These are phyloP conservation scores for peach (Prunus persica) DNA, from an alignment of 306 rosid genomes.

Conservation along the genomic window Prunus_persica_NCBIv2 NC_034012.1:3434501-3435000, in stretches of 20 bases:
- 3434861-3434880: slow-evolving; percentile 70
- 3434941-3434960: slow-evolving; percentile 78
- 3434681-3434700: slow-evolving; percentile 76
- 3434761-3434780: slow-evolving; percentile 36
- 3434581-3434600: too few species aligned
- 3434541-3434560: background rate
- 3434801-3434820: background rate
- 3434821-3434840: background rate
- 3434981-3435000: slow-evolving; percentile 65
- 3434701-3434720: slow-evolving; percentile 87
- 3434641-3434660: background rate
- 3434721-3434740: slow-evolving; percentile 74
- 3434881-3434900: slow-evolving; percentile 77
- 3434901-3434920: slow-evolving; percentile 66
- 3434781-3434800: background rate
- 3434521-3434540: background rate
- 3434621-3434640: background rate
- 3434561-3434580: slow-evolving; percentile 35
- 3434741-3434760: slow-evolving; percentile 42
- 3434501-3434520: background rate
- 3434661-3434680: slow-evolving; percentile 48
- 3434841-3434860: slow-evolving; percentile 40
- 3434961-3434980: slow-evolving; percentile 76
- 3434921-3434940: slow-evolving; percentile 60
- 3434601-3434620: background rate